Base-by-base conservation (phyloP, 164 flowering plant species). In the Chloranthus sessilifolius region DNA sequence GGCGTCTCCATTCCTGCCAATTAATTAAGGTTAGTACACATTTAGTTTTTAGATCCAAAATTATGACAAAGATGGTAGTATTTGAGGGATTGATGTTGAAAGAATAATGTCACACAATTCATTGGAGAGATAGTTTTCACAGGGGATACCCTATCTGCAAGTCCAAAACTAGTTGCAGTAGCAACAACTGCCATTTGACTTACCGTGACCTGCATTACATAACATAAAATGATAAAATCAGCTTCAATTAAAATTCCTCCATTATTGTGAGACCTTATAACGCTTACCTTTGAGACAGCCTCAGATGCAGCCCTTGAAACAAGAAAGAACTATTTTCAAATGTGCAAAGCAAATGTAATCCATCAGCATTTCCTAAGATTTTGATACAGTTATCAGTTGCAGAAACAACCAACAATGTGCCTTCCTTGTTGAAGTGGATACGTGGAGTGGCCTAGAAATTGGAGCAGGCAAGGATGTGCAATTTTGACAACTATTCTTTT, bases 401-500 rank as follows among this genome's bases (percentile, higher is more conserved):
- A 38, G 96, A 82, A 56, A 88, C 85, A 56, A 94, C 94, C 70
- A 88, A 72, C 40, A 88, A 74, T 15, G 64, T 50, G 1, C 96
- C 96, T 35, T 87, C 92, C 67, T 83, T 87, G 71, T 83, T 87
- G 60, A 87, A 87, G 36, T 92, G 84, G 57, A 88, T 75, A 12
- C 90, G 82, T n/a, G 96, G 94, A 50, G 77, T 74, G 55, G 81
- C 84, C 96, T 88, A 41, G 42, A 16, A 53, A 53, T 33, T 11
- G 48, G 16, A 4, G 61, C n/a, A 21, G 27, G 10, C 28, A 26
- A 56, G 44, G 50, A 21, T 50, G 2, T 19, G 29, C 30, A 38
- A 20, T 19, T 50, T 12, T 16, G 25, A 25, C 2, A 10, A 36
- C 12, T 12, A 10, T 41, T 15, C 27, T 11, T 25, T 15, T 25